Conservation (phyloP, 2,329 filamentous ascomycete species). For the Cladophialophora bantiana region DNA sequence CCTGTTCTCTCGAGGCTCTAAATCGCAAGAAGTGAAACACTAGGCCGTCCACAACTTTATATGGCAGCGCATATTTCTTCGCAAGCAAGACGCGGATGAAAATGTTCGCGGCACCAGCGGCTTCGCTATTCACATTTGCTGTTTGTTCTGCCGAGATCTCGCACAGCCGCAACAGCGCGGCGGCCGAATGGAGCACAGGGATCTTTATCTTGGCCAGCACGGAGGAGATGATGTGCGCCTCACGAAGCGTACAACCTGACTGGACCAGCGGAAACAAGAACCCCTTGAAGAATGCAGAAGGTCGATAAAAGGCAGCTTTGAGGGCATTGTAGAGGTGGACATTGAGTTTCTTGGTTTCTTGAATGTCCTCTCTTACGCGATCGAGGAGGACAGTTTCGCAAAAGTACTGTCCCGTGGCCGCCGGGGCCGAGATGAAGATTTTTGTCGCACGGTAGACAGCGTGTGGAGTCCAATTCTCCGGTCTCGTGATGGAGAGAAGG, state of each 20-base stretch:
- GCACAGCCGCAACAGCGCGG: conserved; percentile 87
- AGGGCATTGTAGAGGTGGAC: conserved; percentile 93
- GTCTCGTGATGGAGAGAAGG: conserved; percentile 82
- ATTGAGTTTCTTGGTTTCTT: conserved; percentile 92
- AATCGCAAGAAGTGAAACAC: conserved; percentile 98
- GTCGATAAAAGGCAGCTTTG: conserved; percentile 93
- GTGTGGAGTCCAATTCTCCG: conserved; percentile 79
- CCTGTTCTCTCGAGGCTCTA: conserved; percentile 68
- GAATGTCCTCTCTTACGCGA: conserved; percentile 90
- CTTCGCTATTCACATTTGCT: conserved; percentile 75
- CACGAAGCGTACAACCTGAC: conserved; percentile 84
- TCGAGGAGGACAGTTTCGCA: conserved; percentile 87
- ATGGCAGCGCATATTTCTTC: conserved; percentile 96
- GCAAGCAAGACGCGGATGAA: conserved; percentile 93
- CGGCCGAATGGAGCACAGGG: conserved; percentile 89
- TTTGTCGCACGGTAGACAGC: conserved; percentile 87
- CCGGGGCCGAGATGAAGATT: conserved; percentile 87
- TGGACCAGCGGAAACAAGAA: conserved; percentile 89
- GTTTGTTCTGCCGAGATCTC: conserved; percentile 94
- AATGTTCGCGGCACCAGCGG: conserved; percentile 89
- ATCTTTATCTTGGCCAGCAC: conserved; percentile 85
- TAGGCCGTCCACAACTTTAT: conserved; percentile 89
- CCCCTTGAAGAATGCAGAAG: conserved; percentile 95
- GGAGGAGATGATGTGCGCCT: conserved; percentile 88
- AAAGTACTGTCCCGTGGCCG: conserved; percentile 80